Evolutionary conservation across 2,329 filamentous ascomycete species (phyloP).

Genomic region (Calonectria hawksworthii): DNA sequence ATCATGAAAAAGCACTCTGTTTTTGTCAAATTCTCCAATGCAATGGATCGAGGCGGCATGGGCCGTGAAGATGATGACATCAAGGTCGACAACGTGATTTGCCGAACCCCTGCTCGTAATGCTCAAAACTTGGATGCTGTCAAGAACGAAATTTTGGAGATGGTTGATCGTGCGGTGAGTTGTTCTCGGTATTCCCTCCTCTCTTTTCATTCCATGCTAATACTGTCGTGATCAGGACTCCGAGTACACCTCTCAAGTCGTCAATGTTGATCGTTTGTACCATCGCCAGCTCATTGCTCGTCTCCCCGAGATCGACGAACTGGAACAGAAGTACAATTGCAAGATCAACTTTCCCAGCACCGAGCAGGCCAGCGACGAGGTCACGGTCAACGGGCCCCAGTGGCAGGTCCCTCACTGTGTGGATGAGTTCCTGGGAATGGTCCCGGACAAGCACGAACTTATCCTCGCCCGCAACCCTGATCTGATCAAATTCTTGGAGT

Average conservation of each 20-base stretch:
- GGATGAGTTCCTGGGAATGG: slow-evolving; percentile 97
- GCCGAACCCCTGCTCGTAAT: slow-evolving; percentile 95
- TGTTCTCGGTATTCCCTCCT: too few species aligned
- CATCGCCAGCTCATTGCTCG: slow-evolving; percentile 94
- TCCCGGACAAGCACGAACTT: slow-evolving; percentile 95
- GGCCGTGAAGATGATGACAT: slow-evolving; percentile 98
- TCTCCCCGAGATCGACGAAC: slow-evolving; percentile 89
- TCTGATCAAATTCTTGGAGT: slow-evolving; percentile 85
- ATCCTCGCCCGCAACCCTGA: slow-evolving; percentile 83
- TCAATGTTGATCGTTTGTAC: slow-evolving; percentile 94
- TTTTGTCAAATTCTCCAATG: slow-evolving; percentile 99
- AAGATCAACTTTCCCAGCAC: slow-evolving; percentile 99
- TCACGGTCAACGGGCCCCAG: slow-evolving; percentile 95
- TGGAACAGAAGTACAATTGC: slow-evolving; percentile 99
- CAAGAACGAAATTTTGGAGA: slow-evolving; percentile 99
- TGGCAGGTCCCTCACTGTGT: slow-evolving; percentile 98
- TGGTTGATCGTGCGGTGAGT: slow-evolving; percentile 94
- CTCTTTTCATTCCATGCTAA: background rate
- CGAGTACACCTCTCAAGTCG: slow-evolving; percentile 94
- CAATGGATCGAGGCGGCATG: slow-evolving; percentile 92
- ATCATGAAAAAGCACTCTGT: slow-evolving; percentile 99
- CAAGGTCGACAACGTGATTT: slow-evolving; percentile 99
- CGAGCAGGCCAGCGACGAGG: slow-evolving; percentile 95
- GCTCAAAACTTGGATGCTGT: slow-evolving; percentile 96
- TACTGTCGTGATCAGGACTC: slow-evolving; percentile 74